Percentiles rank a stretch among this genome's conserved stretches.
Conservation (phyloP, 495 filamentous ascomycete species). For the Terfezia claveryi region DNA sequence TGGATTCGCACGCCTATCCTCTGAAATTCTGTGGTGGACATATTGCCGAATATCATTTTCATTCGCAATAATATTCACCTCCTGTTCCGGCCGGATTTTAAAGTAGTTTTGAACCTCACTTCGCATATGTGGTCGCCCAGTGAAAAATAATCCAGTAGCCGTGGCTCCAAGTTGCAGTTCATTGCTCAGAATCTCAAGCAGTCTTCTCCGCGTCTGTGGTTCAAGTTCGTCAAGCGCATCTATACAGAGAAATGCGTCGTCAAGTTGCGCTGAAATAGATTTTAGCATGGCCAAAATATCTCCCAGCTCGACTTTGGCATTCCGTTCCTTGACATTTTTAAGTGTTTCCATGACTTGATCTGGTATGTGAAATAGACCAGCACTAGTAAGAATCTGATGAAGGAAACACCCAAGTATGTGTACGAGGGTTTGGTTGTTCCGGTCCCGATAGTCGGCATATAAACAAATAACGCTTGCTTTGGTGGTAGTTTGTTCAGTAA, state of each 20-base stretch:
- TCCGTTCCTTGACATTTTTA: background rate
- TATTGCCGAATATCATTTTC: background rate
- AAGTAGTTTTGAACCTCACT: background rate
- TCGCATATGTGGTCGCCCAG: background rate
- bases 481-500: background rate
- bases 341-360: background rate
- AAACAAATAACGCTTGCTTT: background rate
- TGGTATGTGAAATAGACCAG: background rate
- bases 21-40: background rate
- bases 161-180: background rate
- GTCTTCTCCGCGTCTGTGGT: background rate
- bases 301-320: background rate
- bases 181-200: background rate
- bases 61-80: background rate
- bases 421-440: background rate
- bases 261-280: background rate
- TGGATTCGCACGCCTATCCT: background rate
- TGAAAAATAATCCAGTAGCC: background rate
- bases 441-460: background rate
- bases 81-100: background rate
- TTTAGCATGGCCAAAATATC: background rate
- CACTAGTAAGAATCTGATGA: background rate
- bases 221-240: background rate
- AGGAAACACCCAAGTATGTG: background rate
- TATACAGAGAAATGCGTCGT: background rate